A percentile compares a stretch with the other conserved stretches of the same genome.
These are phyloP conservation scores for Trichocladium uniseriatum DNA, from an alignment of 495 filamentous ascomycete genomes.

Conservation along the genomic window DNA sequence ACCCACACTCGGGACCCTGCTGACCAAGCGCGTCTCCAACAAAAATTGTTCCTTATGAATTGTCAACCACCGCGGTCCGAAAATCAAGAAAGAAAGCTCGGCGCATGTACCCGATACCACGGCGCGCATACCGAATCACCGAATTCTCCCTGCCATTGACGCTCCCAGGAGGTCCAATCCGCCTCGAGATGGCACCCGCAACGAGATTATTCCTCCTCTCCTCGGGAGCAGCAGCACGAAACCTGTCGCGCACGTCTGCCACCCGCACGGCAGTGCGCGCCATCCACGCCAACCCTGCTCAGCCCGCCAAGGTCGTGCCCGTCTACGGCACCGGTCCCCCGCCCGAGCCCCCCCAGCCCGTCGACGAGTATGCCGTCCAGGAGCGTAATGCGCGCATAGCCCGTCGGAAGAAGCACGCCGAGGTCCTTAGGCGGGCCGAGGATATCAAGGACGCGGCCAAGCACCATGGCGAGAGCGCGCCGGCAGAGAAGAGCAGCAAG, in stretches of 20 bases:
- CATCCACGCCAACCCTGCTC: conserved; percentile 34
- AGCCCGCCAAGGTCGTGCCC: conserved; percentile 45
- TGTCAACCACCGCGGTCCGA: no score
- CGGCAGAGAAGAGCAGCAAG: conserved; percentile 8
- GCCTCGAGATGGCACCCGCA: conserved; percentile 13
- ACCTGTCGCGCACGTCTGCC: neutral
- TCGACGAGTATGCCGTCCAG: conserved; percentile 15
- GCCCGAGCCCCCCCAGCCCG: conserved; percentile 44
- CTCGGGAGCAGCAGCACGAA: neutral
- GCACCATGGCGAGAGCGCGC: neutral
- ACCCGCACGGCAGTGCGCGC: conserved; percentile 9
- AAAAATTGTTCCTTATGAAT: neutral
- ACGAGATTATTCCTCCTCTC: conserved; percentile 12
- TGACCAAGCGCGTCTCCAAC: no score
- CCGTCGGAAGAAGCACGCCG: conserved; percentile 43
- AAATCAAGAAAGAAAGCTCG: no score
- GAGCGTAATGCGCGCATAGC: conserved; percentile 35
- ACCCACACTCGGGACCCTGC: no score
- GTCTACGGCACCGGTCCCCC: conserved; percentile 78
- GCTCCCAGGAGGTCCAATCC: neutral
- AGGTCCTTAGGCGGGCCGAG: conserved; percentile 40
- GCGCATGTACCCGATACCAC: conserved; percentile 9
- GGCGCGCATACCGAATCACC: neutral
- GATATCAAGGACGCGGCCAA: conserved; percentile 30
- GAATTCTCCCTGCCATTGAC: neutral